These are phyloP conservation scores for Epichloe festucae DNA, from an alignment of 2,329 filamentous ascomycete species.

Conservation along the genomic window DNA sequence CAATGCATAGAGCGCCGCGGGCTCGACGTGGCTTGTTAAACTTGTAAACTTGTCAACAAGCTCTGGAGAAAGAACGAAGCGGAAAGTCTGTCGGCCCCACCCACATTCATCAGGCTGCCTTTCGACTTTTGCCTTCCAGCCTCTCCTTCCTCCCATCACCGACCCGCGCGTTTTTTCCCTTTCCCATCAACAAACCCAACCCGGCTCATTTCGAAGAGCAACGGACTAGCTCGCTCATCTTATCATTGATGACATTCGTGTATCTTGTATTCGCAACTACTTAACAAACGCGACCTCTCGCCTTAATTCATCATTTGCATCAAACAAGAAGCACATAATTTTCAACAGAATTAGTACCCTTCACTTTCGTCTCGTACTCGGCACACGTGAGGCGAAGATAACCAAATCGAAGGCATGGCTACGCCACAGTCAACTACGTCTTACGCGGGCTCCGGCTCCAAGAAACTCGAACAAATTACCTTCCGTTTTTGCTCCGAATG, in stretches of 20 bases:
- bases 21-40: background rate
- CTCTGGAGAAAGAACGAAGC: background rate
- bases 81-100: background rate
- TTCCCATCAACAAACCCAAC: background rate
- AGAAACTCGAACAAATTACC: constrained; percentile 66
- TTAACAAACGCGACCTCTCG: background rate
- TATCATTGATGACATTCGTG: background rate
- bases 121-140: background rate
- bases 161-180: background rate
- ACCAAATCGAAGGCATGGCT: constrained; percentile 32
- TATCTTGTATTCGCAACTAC: background rate
- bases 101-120: background rate
- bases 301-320: background rate
- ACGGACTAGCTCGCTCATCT: background rate
- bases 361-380: background rate
- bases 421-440: constrained; percentile 40
- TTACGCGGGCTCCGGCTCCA: constrained; percentile 30
- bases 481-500: constrained; percentile 99
- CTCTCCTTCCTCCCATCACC: constrained; percentile 3
- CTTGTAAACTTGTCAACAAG: background rate
- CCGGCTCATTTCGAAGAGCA: constrained; percentile 1
- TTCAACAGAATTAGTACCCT: constrained; percentile 1
- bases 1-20: too few relatives aligned
- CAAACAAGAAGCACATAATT: constrained; percentile 1
- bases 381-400: background rate